These are phyloP conservation scores for Gloeostereum incarnatum DNA, from an alignment of 768 basidiomycete species.

Conservation along the genomic window DNA sequence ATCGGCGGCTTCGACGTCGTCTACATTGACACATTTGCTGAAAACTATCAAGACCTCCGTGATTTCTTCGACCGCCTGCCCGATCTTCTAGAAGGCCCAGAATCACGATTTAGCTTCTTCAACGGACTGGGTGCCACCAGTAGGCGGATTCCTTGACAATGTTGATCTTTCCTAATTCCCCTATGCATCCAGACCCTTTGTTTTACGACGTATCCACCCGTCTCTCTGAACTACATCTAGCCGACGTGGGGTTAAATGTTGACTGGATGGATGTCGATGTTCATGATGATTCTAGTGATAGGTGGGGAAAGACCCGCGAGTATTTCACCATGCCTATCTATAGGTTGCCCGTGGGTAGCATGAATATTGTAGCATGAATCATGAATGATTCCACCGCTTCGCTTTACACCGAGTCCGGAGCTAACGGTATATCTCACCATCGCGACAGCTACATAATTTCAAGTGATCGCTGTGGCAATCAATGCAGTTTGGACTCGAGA, in stretches of 20 bases:
- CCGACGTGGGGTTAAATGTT: constrained; percentile 72
- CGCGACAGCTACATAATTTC: background rate
- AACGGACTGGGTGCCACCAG: constrained; percentile 95
- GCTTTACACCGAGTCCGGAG: background rate
- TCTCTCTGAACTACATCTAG: constrained; percentile 77
- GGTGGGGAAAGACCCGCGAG: constrained; percentile 70
- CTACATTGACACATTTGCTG: constrained; percentile 92
- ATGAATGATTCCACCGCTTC: background rate
- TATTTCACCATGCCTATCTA: constrained; percentile 78
- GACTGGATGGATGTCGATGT: constrained; percentile 81
- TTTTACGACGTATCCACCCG: constrained; percentile 91
- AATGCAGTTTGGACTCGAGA: background rate
- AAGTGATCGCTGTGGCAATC: background rate
- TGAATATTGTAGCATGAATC: constrained; percentile 1
- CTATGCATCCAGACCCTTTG: constrained; percentile 49
- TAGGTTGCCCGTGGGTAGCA: constrained; percentile 43
- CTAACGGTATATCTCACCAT: background rate
- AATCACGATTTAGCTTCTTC: constrained; percentile 89
- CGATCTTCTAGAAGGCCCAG: constrained; percentile 61
- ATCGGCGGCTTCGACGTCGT: constrained; percentile 80
- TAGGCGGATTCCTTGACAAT: constrained; percentile 23
- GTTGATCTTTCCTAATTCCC: background rate
- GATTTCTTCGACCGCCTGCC: constrained; percentile 78
- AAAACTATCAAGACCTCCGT: constrained; percentile 72
- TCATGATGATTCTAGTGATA: constrained; percentile 37